Evolutionary conservation across 495 filamentous ascomycete genomes (phyloP), one percentile per base, ranked within the genome.

Genomic region (Neurospora sp.): DNA sequence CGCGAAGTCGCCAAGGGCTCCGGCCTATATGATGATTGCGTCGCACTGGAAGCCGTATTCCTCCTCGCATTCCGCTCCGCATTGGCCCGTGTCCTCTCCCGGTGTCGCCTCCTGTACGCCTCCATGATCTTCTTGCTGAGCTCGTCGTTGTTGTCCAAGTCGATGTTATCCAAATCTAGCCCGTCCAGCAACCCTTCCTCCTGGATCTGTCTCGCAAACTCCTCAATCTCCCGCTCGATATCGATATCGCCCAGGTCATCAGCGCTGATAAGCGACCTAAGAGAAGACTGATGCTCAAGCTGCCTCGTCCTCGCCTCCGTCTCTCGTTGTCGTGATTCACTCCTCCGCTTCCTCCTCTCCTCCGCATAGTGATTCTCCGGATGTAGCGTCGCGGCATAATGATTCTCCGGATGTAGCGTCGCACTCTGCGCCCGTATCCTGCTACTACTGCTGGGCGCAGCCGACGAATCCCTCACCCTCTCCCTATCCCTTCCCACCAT

Each of bases 41-140:
- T 66, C 27, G 27, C 18, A 66, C 27, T 37, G 71, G 42, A 77
- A 2, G 82, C 74, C 66, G 83, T 81, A 72, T 83, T 85, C 73
- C 85, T 80, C 74, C 85, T 79, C 68, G 79, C 78, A 7, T 31
- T 59, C 48, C 48, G 12, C 11, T 59, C 48, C 70, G 78, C 79
- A 35, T 81, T 78, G 9, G 73, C 48, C 73, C 81, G 80, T 39
- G 78, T 72, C 71, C 85, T 79, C 74, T 89, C 87, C 69, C 85
- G 85, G 76, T 93, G 92, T 40, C 93, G 85, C 70, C 91, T 85
- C 69, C 91, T 84, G 78, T 94, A 97, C 16, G 93, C 93, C 76
- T 95, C 91, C 16, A 93, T 94, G 76, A 97, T 96, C 74, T 90
- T 88, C 78, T 94, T 91, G 78, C 91, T 96, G 8, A 97, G 87